phyloP scores from a whole-genome alignment of 2,329 filamentous ascomycete genomes.

The Orbilia oligospora region DNA sequence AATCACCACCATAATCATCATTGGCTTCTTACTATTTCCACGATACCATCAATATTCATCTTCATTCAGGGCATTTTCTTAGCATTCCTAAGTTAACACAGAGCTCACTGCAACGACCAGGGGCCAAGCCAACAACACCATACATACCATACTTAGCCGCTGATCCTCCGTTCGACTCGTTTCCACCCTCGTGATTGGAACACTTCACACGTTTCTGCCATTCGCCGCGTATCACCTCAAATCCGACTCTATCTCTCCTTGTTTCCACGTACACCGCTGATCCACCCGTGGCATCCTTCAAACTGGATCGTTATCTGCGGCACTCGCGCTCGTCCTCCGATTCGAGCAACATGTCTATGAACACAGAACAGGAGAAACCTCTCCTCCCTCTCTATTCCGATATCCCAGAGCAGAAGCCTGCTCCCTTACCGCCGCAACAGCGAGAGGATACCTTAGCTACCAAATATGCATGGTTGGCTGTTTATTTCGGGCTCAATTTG shows the following conservation, averaged over 20 bases:
- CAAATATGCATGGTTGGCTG: conserved; percentile 71
- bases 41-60: conserved; percentile 8
- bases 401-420: conserved; percentile 57
- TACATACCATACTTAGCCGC: neutral
- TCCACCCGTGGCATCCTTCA: conserved; percentile 35
- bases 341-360: conserved; percentile 59
- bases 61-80: neutral
- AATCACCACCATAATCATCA: neutral
- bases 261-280: neutral
- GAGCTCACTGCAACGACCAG: conserved; percentile 15
- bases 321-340: conserved; percentile 60
- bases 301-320: conserved; percentile 56
- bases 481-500: conserved; percentile 72
- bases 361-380: conserved; percentile 57
- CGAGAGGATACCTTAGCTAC: conserved; percentile 61
- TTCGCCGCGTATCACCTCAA: conserved; percentile 15
- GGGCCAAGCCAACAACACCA: conserved; percentile 26
- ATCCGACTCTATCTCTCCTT: conserved; percentile 10
- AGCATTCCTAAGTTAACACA: neutral
- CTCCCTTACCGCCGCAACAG: conserved; percentile 31
- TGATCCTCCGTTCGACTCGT: neutral
- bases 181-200: conserved; percentile 37
- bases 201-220: conserved; percentile 10
- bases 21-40: neutral
- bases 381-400: conserved; percentile 58